Evolutionary conservation across 1,139 yeast species (phyloP).

Genomic region (Candida gigantensis): DNA sequence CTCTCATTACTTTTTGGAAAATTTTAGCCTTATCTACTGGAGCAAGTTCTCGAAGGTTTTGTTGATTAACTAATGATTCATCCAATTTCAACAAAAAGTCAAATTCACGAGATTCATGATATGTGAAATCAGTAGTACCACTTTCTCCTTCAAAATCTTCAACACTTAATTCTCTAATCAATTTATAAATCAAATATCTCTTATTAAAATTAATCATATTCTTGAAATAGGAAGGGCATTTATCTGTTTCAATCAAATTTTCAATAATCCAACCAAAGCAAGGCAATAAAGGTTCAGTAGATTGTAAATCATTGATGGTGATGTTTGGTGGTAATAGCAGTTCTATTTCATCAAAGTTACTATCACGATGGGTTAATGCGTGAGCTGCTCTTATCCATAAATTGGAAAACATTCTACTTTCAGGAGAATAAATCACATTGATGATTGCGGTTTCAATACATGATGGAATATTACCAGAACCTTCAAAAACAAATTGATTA

Average conservation of each 20-base stretch:
- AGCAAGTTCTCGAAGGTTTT: constrained; percentile 24
- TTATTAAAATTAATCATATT: constrained; percentile 42
- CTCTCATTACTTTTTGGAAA: constrained; percentile 34
- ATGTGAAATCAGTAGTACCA: constrained; percentile 16
- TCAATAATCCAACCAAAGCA: constrained; percentile 74
- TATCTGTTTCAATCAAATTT: constrained; percentile 40
- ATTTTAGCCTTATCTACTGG: constrained; percentile 28
- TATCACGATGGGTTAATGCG: constrained; percentile 17
- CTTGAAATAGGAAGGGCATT: constrained; percentile 35
- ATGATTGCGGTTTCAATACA: constrained; percentile 80
- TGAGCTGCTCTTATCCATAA: constrained; percentile 64
- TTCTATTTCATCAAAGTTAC: constrained; percentile 32
- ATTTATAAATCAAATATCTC: constrained; percentile 42
- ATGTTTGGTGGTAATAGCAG: constrained; percentile 38
- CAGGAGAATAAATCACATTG: constrained; percentile 78
- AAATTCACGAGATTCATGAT: constrained; percentile 45
- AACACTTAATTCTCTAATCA: constrained; percentile 43
- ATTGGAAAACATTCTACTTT: constrained; percentile 65
- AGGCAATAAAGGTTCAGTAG: constrained; percentile 54
- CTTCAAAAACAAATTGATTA: constrained; percentile 56
- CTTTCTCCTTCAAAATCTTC: constrained; percentile 32
- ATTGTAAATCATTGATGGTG: constrained; percentile 29
- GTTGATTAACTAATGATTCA: constrained; percentile 33
- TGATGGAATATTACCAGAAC: constrained; percentile 66
- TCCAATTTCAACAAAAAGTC: constrained; percentile 47